These are phyloP conservation scores for Kwoniella pini DNA, from an alignment of 768 basidiomycete species.

Conservation along the genomic window DNA sequence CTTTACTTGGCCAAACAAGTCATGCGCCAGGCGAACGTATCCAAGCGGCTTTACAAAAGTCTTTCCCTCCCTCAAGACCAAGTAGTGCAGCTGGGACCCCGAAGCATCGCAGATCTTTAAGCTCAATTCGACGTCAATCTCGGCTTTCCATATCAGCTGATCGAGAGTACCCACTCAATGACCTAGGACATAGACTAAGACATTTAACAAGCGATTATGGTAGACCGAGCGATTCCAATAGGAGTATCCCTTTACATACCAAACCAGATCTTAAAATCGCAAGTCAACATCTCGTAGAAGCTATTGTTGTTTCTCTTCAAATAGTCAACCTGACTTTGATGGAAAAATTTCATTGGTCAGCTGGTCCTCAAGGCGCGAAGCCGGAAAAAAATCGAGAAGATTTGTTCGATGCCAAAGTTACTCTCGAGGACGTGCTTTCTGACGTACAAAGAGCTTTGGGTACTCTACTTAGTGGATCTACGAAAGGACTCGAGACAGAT, in stretches of 20 bases:
- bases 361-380: neutral
- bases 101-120: conserved; percentile 10
- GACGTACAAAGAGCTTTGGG: conserved; percentile 11
- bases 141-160: conserved; percentile 5
- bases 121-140: neutral
- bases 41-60: conserved; percentile 29
- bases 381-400: neutral
- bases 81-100: conserved; percentile 3
- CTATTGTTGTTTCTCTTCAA: conserved; percentile 4
- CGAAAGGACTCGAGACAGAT: neutral
- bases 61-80: conserved; percentile 12
- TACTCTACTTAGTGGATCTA: conserved; percentile 2
- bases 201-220: conserved; percentile 13
- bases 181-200: neutral
- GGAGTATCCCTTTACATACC: neutral
- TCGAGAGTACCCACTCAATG: neutral
- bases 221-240: conserved; percentile 9
- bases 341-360: conserved; percentile 5
- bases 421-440: conserved; percentile 10
- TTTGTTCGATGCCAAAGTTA: conserved; percentile 11
- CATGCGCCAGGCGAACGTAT: conserved; percentile 48
- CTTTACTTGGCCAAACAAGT: conserved; percentile 37
- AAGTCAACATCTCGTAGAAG: conserved; percentile 17
- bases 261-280: conserved; percentile 15
- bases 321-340: neutral